Evolutionary conservation across 1,284 basidiomycete species (phyloP).

Genomic region (Puccinia polysora): DNA sequence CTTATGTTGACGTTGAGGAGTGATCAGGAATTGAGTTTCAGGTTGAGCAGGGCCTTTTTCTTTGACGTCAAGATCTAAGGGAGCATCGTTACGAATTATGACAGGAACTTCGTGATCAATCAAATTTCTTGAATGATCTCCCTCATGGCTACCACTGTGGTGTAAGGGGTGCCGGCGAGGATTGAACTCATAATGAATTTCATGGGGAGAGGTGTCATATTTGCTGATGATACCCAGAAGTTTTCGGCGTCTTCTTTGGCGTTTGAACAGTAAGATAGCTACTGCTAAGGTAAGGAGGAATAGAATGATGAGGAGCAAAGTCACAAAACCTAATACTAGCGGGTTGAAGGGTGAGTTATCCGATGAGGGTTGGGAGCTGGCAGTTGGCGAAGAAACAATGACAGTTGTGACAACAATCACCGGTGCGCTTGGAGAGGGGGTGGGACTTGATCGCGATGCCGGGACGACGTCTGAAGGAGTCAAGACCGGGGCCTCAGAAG

Average conservation of each 20-base stretch:
- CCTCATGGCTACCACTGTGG: neutral
- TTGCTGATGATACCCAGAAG: neutral
- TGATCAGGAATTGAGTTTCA: constrained; percentile 12
- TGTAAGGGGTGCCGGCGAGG: constrained; percentile 19
- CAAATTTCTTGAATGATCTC: constrained; percentile 1
- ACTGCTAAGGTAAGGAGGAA: constrained; percentile 18
- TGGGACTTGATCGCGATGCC: neutral
- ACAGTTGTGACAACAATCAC: constrained; percentile 24
- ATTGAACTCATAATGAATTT: constrained; percentile 23
- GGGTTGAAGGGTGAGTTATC: neutral
- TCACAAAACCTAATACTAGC: constrained; percentile 19
- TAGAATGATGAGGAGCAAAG: constrained; percentile 13
- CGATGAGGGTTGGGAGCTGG: neutral
- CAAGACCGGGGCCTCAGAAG: neutral
- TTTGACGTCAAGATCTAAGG: constrained; percentile 4
- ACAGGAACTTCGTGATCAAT: neutral
- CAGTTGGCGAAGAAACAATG: neutral
- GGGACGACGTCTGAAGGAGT: constrained; percentile 1
- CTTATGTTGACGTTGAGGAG: neutral
- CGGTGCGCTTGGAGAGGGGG: neutral
- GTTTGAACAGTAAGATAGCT: constrained; percentile 13
- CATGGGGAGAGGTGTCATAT: neutral
- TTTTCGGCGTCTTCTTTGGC: constrained; percentile 21
- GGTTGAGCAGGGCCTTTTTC: constrained; percentile 11
- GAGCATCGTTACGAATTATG: neutral